Evolutionary conservation across 1,284 basidiomycete genomes (phyloP).

Genomic region (Thelephora terrestris): DNA sequence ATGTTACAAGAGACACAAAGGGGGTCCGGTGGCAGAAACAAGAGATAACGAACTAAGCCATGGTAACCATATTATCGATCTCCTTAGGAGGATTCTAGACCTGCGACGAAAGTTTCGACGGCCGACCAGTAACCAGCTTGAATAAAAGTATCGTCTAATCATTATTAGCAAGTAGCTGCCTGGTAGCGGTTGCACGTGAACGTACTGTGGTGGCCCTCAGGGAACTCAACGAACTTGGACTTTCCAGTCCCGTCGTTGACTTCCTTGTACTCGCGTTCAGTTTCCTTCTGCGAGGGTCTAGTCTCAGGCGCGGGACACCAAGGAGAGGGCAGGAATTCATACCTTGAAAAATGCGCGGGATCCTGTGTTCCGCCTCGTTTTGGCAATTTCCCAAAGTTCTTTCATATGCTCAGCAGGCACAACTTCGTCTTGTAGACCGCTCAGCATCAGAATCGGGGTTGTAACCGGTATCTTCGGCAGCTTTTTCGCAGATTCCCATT

Average conservation of each 20-base stretch:
- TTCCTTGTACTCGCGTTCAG: slow-evolving; percentile 8
- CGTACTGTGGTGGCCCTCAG: slow-evolving; percentile 20
- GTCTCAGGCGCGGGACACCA: background rate
- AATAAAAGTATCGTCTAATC: slow-evolving; percentile 26
- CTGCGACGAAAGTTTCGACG: slow-evolving; percentile 20
- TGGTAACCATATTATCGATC: background rate
- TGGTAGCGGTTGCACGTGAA: background rate
- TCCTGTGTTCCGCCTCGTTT: slow-evolving; percentile 27
- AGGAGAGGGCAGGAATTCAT: background rate
- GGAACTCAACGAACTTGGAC: slow-evolving; percentile 21
- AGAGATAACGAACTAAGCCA: background rate
- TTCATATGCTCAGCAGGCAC: slow-evolving; percentile 85
- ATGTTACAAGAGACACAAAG: background rate
- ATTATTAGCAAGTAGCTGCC: background rate
- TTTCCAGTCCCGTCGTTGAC: slow-evolving; percentile 4
- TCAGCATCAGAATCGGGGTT: slow-evolving; percentile 83
- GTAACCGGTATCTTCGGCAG: slow-evolving; percentile 57
- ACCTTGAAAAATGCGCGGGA: slow-evolving; percentile 1
- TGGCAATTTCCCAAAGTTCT: slow-evolving; percentile 55
- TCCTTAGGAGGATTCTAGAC: slow-evolving; percentile 5
- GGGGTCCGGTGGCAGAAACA: background rate
- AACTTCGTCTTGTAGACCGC: slow-evolving; percentile 73
- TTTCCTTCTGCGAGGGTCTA: slow-evolving; percentile 6
- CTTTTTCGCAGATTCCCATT: slow-evolving; percentile 78
- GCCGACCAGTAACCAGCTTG: slow-evolving; percentile 26